phyloP scores from a whole-genome alignment of 163 green algal genomes.

The Volvox carteri region DNA sequence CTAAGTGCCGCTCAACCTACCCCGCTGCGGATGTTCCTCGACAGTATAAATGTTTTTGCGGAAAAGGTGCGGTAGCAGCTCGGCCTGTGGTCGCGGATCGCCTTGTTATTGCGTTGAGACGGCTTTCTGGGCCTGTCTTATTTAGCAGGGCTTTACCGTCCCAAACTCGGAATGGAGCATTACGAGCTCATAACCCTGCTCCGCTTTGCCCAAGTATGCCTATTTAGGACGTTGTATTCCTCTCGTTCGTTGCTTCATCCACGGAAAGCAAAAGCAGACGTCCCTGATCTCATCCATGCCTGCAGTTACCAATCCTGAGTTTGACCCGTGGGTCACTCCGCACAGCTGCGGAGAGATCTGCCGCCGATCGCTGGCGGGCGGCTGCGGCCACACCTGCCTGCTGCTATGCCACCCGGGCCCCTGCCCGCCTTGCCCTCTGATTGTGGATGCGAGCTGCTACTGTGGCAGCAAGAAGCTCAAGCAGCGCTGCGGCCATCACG shows the following conservation, averaged over 20 bases:
- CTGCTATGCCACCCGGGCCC: slow-evolving; percentile 93
- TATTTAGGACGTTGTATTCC: too few relatives aligned
- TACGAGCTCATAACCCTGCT: too few relatives aligned
- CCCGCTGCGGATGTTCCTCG: slow-evolving; percentile 64
- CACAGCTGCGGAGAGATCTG: slow-evolving; percentile 86
- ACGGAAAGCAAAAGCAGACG: too few relatives aligned
- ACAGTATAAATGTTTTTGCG: slow-evolving; percentile 90
- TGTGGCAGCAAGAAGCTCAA: slow-evolving; percentile 74
- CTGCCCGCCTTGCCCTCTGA: slow-evolving; percentile 86
- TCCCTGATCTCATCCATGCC: too few relatives aligned
- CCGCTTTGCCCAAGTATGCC: too few relatives aligned
- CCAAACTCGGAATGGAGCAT: too few relatives aligned
- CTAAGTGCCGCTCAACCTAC: slow-evolving; percentile 86
- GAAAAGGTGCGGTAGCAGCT: slow-evolving; percentile 68
- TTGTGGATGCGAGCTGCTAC: slow-evolving; percentile 78
- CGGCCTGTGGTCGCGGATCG: too few relatives aligned
- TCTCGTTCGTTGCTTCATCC: too few relatives aligned
- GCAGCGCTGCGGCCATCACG: slow-evolving; percentile 77
- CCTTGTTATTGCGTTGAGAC: too few relatives aligned
- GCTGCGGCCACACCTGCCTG: slow-evolving; percentile 85
- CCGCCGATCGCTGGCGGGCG: slow-evolving; percentile 55
- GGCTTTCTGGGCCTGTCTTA: too few relatives aligned
- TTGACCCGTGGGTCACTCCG: slow-evolving; percentile 82
- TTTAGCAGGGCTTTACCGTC: too few relatives aligned
- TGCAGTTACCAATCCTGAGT: slow-evolving; percentile 46